Percentiles rank a stretch among this genome's conserved stretches.
Evolutionary conservation across 768 basidiomycete species (phyloP).

Genomic region (Phlebiopsis flavidoalba): DNA sequence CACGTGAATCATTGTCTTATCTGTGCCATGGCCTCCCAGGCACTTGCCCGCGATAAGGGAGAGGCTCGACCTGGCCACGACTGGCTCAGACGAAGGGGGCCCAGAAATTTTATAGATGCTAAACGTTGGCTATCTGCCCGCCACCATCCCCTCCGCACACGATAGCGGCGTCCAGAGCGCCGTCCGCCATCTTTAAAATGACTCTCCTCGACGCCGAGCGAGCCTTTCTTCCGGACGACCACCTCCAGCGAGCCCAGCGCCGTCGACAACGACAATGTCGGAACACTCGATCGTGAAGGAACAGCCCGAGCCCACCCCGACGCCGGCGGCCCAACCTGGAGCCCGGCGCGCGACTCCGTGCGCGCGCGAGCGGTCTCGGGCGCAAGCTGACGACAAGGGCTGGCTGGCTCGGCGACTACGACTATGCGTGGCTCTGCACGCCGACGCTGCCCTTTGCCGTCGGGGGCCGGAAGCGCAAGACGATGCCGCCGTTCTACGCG

Average conservation of each 20-base stretch:
- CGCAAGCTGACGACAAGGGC: conserved; percentile 43
- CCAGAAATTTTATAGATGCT: neutral
- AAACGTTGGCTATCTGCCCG: neutral
- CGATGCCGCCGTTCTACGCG: conserved; percentile 68
- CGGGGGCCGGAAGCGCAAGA: conserved; percentile 21
- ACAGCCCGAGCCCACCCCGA: conserved; percentile 21
- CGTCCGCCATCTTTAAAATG: neutral
- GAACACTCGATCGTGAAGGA: conserved; percentile 24
- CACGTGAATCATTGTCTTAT: neutral
- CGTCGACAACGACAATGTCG: conserved; percentile 17
- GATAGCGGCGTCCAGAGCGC: neutral
- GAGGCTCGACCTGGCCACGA: neutral
- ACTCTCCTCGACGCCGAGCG: neutral
- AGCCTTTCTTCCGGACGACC: neutral
- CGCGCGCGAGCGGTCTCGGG: conserved; percentile 15
- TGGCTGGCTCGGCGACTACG: conserved; percentile 84
- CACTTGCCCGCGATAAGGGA: neutral
- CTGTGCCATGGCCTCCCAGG: neutral
- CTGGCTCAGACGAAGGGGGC: neutral
- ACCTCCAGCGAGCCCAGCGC: neutral
- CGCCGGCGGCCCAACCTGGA: conserved; percentile 11
- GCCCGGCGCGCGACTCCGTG: conserved; percentile 5
- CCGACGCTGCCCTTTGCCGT: conserved; percentile 56
- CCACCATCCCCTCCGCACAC: neutral
- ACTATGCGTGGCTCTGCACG: conserved; percentile 67